Conservation (phyloP, 2,329 filamentous ascomycete genomes). For the Meredithiella fracta region DNA sequence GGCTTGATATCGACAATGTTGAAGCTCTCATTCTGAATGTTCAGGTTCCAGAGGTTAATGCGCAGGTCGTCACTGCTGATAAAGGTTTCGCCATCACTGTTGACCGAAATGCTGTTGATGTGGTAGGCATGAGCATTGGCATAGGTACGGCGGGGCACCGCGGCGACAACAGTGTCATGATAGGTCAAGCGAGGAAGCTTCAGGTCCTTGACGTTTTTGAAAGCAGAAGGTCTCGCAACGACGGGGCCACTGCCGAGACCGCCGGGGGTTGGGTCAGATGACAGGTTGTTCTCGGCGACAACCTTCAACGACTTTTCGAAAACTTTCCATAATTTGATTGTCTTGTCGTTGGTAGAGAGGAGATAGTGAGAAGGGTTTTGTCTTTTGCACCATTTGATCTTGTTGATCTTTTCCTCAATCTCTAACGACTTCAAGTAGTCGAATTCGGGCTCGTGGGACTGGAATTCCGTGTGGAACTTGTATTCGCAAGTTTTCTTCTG, state of each 20-base stretch:
- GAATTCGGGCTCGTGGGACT: slow-evolving; percentile 98
- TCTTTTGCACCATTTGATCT: slow-evolving; percentile 98
- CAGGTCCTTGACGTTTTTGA: slow-evolving; percentile 65
- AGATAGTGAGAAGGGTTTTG: slow-evolving; percentile 98
- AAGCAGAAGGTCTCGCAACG: slow-evolving; percentile 47
- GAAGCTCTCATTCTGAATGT: slow-evolving; percentile 99
- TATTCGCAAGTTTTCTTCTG: slow-evolving; percentile 99
- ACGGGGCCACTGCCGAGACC: slow-evolving; percentile 61
- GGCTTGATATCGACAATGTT: slow-evolving; percentile 99
- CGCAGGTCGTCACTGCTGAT: slow-evolving; percentile 96
- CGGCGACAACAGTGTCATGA: slow-evolving; percentile 94
- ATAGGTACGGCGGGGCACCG: slow-evolving; percentile 88
- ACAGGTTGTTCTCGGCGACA: slow-evolving; percentile 96
- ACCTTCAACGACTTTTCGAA: slow-evolving; percentile 99
- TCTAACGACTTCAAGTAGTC: slow-evolving; percentile 98
- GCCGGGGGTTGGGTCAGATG: slow-evolving; percentile 74
- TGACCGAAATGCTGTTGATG: slow-evolving; percentile 99
- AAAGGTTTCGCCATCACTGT: slow-evolving; percentile 97
- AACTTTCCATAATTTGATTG: slow-evolving; percentile 99
- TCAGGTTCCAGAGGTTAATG: slow-evolving; percentile 97
- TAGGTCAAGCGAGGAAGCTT: slow-evolving; percentile 93
- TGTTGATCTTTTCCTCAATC: slow-evolving; percentile 99
- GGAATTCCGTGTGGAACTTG: slow-evolving; percentile 99
- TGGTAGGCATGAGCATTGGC: slow-evolving; percentile 98
- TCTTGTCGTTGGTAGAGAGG: slow-evolving; percentile 98